Evolutionary conservation across 2,329 filamentous ascomycete species (phyloP).

Genomic region (Paraconiothyrium sp.): DNA sequence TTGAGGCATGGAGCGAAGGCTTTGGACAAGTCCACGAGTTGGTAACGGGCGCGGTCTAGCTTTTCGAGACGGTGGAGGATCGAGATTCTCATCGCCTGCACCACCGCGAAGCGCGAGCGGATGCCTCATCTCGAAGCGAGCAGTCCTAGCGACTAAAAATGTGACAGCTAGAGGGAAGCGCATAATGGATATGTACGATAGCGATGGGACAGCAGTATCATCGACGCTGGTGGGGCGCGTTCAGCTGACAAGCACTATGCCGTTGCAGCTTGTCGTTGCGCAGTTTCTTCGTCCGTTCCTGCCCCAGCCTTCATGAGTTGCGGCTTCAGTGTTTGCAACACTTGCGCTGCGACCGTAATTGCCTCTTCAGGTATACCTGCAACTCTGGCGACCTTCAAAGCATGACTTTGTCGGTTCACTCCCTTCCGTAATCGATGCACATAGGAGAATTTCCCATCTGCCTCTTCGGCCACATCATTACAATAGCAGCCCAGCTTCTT

Average conservation of each 20-base stretch:
- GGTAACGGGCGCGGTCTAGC: not conserved
- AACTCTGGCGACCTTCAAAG: conserved; percentile 89
- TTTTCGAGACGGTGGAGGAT: not conserved
- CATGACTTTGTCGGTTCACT: conserved; percentile 87
- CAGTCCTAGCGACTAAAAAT: not conserved
- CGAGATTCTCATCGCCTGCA: not conserved
- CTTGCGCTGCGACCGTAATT: conserved; percentile 71
- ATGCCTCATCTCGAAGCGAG: not conserved
- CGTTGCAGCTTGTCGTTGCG: not conserved
- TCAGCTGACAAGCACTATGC: not conserved
- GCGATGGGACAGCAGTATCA: not conserved
- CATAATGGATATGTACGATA: not conserved
- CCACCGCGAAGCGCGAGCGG: not conserved
- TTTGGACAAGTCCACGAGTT: not conserved
- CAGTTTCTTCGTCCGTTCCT: not conserved
- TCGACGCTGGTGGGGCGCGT: not conserved
- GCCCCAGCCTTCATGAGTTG: not conserved
- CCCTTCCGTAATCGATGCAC: conserved; percentile 83
- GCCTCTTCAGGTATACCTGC: conserved; percentile 80
- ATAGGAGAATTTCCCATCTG: conserved; percentile 75
- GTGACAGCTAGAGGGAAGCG: not conserved
- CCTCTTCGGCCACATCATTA: conserved; percentile 84
- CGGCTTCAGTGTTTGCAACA: conserved; percentile 57
- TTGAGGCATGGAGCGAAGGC: not conserved
- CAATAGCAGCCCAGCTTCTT: conserved; percentile 78